Evolutionary conservation across 331 rosid genomes (phyloP).

Genomic region (Acacia concinna): DNA sequence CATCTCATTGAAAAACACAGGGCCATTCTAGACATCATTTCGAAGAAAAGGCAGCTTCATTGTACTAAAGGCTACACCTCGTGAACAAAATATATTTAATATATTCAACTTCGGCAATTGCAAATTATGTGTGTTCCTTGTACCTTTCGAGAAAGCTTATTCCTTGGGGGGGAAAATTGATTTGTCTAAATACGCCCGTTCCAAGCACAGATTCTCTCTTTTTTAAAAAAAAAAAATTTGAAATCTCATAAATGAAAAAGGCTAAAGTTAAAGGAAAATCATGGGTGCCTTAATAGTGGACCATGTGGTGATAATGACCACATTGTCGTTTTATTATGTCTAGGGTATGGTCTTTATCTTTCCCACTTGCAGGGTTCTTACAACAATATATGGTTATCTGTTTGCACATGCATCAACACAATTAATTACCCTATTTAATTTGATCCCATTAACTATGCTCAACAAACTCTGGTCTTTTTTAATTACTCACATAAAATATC

Average conservation of each 20-base stretch:
- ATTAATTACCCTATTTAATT: neutral
- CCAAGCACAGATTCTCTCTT: constrained; percentile 37
- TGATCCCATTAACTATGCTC: neutral
- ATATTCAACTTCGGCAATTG: neutral
- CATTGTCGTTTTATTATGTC: constrained; percentile 41
- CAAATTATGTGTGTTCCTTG: constrained; percentile 36
- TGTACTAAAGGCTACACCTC: constrained; percentile 43
- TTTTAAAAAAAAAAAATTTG: neutral
- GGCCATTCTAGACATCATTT: constrained; percentile 32
- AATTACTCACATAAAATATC: neutral
- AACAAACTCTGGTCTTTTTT: neutral
- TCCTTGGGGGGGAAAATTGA: constrained; percentile 7
- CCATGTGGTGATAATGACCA: constrained; percentile 52
- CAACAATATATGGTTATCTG: constrained; percentile 8
- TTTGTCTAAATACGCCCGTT: constrained; percentile 21
- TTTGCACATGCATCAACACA: constrained; percentile 17
- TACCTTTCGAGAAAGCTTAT: constrained; percentile 42
- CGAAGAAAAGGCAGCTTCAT: constrained; percentile 30
- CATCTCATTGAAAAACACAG: constrained; percentile 32
- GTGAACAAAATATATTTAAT: constrained; percentile 28
- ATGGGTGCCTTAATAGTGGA: constrained; percentile 39
- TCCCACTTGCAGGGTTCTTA: constrained; percentile 30
- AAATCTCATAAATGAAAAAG: constrained; percentile 17
- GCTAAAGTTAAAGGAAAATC: constrained; percentile 28
- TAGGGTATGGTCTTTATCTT: constrained; percentile 30